Conservation (phyloP, 305 asterid genomes). For the Solanum chacoense region DNA sequence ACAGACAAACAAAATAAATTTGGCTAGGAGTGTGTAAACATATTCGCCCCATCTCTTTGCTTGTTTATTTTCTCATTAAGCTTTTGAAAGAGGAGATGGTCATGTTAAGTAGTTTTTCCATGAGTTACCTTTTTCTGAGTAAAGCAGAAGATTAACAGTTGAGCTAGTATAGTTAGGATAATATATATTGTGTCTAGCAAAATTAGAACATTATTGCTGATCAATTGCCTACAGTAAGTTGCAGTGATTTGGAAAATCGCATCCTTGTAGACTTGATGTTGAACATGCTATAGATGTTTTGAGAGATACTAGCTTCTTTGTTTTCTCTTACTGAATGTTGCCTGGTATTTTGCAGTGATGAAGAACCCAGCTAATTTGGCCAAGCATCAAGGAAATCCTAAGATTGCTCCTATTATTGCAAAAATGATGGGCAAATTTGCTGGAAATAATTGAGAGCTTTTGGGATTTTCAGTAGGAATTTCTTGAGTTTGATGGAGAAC, state of each 20-base stretch:
- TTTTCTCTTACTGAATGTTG: slow-evolving; percentile 2
- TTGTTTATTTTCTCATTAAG: not conserved
- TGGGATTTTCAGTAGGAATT: not conserved
- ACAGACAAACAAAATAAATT: not conserved
- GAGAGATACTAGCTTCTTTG: not conserved
- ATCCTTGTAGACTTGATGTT: not conserved
- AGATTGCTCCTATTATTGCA: slow-evolving; percentile 73
- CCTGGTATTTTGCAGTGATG: slow-evolving; percentile 50
- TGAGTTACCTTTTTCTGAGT: not conserved
- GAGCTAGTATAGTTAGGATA: not conserved
- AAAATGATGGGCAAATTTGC: slow-evolving; percentile 80
- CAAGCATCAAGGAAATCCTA: slow-evolving; percentile 81
- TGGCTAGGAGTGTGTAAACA: not conserved
- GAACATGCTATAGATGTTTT: not conserved
- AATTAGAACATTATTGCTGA: not conserved
- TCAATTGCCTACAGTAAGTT: not conserved
- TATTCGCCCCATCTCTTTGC: not conserved
- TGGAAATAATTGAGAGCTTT: slow-evolving; percentile 27
- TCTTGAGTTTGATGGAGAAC: not conserved
- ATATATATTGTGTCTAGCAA: not conserved
- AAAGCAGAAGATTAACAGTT: not conserved
- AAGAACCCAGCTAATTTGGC: slow-evolving; percentile 84
- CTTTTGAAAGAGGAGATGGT: not conserved
- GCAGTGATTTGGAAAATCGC: not conserved
- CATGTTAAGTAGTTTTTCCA: not conserved